Evolutionary conservation across 805 yeast species (phyloP).

Genomic region (Tetrapisispora namnaoensis): DNA sequence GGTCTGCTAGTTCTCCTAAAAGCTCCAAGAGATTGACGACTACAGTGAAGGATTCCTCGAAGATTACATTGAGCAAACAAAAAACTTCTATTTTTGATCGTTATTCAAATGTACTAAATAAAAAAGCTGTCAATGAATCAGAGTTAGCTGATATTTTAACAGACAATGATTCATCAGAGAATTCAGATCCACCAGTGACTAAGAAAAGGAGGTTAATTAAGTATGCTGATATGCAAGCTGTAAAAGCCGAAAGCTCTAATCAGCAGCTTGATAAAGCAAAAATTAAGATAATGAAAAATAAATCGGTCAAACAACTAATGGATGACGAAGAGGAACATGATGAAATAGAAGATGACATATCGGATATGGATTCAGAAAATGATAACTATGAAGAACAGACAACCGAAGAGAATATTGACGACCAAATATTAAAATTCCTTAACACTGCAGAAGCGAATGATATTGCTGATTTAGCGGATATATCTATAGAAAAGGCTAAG

Average conservation of each 20-base stretch:
- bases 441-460: conserved; percentile 70
- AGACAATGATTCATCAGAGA: conserved; percentile 6
- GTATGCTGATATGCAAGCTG: conserved; percentile 26
- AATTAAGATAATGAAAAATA: conserved; percentile 19
- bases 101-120: conserved; percentile 24
- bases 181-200: conserved; percentile 3
- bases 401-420: conserved; percentile 39
- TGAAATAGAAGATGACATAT: conserved; percentile 27
- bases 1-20: conserved; percentile 9
- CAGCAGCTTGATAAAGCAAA: conserved; percentile 28
- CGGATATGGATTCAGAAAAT: conserved; percentile 36
- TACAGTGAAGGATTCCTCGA: conserved; percentile 22
- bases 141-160: neutral
- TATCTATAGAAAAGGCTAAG: conserved; percentile 57
- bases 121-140: neutral
- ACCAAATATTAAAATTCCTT: conserved; percentile 61
- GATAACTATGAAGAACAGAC: conserved; percentile 24
- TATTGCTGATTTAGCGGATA: conserved; percentile 68
- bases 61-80: conserved; percentile 30
- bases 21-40: conserved; percentile 8
- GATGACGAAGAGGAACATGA: conserved; percentile 19
- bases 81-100: conserved; percentile 31
- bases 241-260: conserved; percentile 7
- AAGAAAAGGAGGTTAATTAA: conserved; percentile 32
- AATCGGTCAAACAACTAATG: conserved; percentile 11